phyloP scores from a whole-genome alignment of 345 rosid species.

The Salix arbutifolia region DNA sequence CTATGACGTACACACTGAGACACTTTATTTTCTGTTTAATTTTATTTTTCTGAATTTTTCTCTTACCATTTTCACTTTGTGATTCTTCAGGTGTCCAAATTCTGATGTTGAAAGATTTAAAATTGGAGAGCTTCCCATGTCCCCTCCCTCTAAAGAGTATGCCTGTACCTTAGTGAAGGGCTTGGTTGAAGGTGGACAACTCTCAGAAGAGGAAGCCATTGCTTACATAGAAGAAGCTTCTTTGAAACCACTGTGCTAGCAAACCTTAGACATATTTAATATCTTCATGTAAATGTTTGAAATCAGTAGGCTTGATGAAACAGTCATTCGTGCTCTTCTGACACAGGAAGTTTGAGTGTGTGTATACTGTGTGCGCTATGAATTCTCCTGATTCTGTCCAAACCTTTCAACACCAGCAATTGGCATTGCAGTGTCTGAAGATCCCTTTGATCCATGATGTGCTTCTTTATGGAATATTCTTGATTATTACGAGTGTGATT shows the following conservation, averaged over 20 bases:
- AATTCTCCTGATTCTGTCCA: slow-evolving; percentile 68
- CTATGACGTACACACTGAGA: slow-evolving; percentile 61
- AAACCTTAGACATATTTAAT: slow-evolving; percentile 6
- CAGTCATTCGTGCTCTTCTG: no score
- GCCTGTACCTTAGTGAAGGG: slow-evolving; percentile 50
- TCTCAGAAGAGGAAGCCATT: slow-evolving; percentile 53
- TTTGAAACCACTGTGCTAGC: slow-evolving; percentile 39
- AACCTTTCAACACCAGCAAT: slow-evolving; percentile 44
- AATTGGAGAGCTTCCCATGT: slow-evolving; percentile 44
- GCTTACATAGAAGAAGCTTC: slow-evolving; percentile 63
- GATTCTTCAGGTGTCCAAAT: slow-evolving; percentile 49
- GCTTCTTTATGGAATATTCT: background rate
- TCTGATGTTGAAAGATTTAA: slow-evolving; percentile 38
- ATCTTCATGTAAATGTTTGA: background rate
- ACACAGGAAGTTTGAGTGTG: slow-evolving; percentile 93
- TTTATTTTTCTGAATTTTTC: background rate
- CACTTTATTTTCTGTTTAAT: background rate
- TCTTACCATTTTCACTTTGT: background rate
- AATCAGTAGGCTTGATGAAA: background rate
- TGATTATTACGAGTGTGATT: background rate
- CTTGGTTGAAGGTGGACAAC: slow-evolving; percentile 67
- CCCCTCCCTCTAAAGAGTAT: slow-evolving; percentile 50
- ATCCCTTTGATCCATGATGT: slow-evolving; percentile 84
- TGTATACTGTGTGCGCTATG: slow-evolving; percentile 76
- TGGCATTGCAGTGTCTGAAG: slow-evolving; percentile 97